Conservation (phyloP, 768 basidiomycete species). For the Pholiota microspora region DNA sequence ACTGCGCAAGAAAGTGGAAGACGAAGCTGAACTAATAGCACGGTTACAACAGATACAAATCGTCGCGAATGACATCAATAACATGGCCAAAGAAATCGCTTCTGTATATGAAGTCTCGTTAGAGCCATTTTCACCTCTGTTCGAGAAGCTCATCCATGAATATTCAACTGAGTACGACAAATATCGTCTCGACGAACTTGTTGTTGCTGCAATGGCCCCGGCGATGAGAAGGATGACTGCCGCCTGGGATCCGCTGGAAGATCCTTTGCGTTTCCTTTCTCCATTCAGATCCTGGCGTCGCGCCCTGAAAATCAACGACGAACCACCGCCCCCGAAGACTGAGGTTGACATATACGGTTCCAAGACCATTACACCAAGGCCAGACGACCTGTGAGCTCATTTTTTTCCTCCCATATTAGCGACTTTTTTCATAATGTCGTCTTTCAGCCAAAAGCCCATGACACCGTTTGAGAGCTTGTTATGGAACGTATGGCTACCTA, state of each 20-base stretch:
- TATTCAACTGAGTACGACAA: slow-evolving; percentile 73
- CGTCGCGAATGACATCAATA: slow-evolving; percentile 68
- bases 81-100: slow-evolving; percentile 61
- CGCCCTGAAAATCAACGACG: slow-evolving; percentile 59
- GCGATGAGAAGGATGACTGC: slow-evolving; percentile 70
- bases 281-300: slow-evolving; percentile 70
- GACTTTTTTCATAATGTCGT: slow-evolving; percentile 8
- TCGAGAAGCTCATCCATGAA: slow-evolving; percentile 69
- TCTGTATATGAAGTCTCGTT: slow-evolving; percentile 70
- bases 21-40: slow-evolving; percentile 80
- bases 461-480: slow-evolving; percentile 92
- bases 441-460: slow-evolving; percentile 65
- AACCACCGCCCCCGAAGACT: slow-evolving; percentile 38
- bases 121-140: slow-evolving; percentile 67
- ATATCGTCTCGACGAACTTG: slow-evolving; percentile 85
- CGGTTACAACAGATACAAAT: slow-evolving; percentile 76
- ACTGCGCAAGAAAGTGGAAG: slow-evolving; percentile 64
- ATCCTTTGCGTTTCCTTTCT: slow-evolving; percentile 63
- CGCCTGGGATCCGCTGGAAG: slow-evolving; percentile 80
- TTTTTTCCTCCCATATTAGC: neutral
- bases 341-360: slow-evolving; percentile 62
- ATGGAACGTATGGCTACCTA: slow-evolving; percentile 95
- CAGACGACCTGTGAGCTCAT: slow-evolving; percentile 36
- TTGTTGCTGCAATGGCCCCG: slow-evolving; percentile 90
- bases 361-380: slow-evolving; percentile 27